Evolutionary conservation across 140 eudicot species (phyloP).

Genomic region (Anethum foeniculum): DNA sequence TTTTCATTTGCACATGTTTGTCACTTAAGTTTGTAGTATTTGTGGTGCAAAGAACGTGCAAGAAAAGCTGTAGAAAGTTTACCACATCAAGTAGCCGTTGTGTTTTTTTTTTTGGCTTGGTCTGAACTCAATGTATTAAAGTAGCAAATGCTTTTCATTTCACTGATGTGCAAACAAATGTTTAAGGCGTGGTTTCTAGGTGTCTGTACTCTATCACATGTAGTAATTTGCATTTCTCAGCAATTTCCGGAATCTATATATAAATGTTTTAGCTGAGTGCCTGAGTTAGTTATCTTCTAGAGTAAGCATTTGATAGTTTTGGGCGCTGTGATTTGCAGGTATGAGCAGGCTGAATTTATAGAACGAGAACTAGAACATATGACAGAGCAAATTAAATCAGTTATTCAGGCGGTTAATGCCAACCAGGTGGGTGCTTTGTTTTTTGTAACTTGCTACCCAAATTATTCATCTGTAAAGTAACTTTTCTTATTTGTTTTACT

Average conservation of each 20-base stretch:
- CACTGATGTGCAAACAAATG: not conserved
- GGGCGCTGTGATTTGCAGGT: conserved; percentile 40
- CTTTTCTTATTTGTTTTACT: not conserved
- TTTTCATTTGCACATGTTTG: not conserved
- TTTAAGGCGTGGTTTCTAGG: not conserved
- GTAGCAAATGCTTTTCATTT: not conserved
- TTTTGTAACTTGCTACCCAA: not conserved
- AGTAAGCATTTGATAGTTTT: not conserved
- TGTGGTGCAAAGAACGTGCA: not conserved
- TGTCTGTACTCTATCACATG: not conserved
- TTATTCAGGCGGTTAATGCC: conserved; percentile 77
- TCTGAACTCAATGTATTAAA: not conserved
- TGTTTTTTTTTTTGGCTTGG: not conserved
- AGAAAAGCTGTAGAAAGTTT: not conserved
- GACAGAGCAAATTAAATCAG: conserved; percentile 72
- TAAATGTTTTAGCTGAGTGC: not conserved
- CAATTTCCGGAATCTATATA: not conserved
- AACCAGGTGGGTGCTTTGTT: conserved; percentile 44
- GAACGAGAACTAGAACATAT: conserved; percentile 92
- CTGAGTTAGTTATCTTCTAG: not conserved
- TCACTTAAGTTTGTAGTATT: not conserved
- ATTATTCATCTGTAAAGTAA: not conserved
- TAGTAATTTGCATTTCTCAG: not conserved
- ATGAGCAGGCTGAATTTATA: conserved; percentile 80
- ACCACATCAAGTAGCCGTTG: not conserved